Percentiles rank a stretch among this genome's conserved stretches.
These are phyloP conservation scores for Pugionium dolabratum DNA, from an alignment of 345 rosid species.

Conservation along the genomic window DNA sequence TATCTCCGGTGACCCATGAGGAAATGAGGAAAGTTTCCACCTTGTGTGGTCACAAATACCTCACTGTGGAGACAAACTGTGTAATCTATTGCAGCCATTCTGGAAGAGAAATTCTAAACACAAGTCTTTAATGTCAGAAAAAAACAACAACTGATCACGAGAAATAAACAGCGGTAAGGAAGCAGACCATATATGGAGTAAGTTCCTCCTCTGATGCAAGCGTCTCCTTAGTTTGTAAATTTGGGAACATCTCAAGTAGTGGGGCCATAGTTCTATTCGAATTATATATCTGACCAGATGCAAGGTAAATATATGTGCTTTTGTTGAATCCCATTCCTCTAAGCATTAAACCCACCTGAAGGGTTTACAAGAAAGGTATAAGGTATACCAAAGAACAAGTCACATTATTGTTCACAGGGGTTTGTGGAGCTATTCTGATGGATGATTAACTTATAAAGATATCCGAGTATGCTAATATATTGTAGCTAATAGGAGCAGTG, in stretches of 20 bases:
- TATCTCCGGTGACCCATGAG: conserved; percentile 96
- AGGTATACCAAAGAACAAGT: conserved; percentile 6
- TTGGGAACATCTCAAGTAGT: conserved; percentile 91
- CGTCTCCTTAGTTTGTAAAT: conserved; percentile 88
- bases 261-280: conserved; percentile 92
- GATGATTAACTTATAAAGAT: conserved; percentile 13
- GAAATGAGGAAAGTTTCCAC: conserved; percentile 98
- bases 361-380: conserved; percentile 27
- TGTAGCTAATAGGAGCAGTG: conserved; percentile 7
- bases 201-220: conserved; percentile 86
- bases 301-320: conserved; percentile 78
- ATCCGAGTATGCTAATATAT: conserved; percentile 4
- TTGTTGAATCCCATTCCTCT: conserved; percentile 98
- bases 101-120: conserved; percentile 87
- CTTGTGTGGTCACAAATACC: conserved; percentile 98
- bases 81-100: conserved; percentile 99
- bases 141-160: conserved; percentile 11
- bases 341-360: conserved; percentile 95
- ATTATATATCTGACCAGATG: conserved; percentile 94
- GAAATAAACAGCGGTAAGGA: conserved; percentile 7
- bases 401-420: conserved; percentile 10
- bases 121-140: conserved; percentile 40
- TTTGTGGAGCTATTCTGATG: conserved; percentile 20
- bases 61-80: conserved; percentile 99
- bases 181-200: conserved; percentile 70